These are phyloP conservation scores for Pythium coloratum DNA, from an alignment of 352 stramenopile genomes.

Conservation along the genomic window DNA sequence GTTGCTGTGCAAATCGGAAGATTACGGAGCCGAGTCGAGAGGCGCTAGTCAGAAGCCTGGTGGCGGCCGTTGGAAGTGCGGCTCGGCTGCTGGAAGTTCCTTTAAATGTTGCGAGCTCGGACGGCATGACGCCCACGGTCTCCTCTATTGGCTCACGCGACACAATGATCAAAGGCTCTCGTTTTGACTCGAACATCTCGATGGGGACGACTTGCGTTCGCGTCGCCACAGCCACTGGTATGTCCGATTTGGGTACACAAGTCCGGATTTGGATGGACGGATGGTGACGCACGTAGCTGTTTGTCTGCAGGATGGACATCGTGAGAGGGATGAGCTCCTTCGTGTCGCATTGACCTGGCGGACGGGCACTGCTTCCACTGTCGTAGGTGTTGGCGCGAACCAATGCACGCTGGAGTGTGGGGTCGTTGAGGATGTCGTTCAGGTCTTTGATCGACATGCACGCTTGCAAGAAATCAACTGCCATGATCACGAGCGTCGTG, in stretches of 20 bases:
- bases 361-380: no score
- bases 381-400: no score
- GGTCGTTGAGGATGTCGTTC: conserved; percentile 14
- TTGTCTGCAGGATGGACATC: conserved; percentile 3
- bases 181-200: no score
- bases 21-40: neutral
- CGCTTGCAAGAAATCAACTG: conserved; percentile 20
- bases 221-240: neutral
- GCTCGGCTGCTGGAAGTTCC: neutral
- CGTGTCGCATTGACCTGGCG: neutral
- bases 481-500: conserved; percentile 26
- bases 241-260: neutral
- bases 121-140: no score
- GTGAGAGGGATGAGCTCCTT: conserved; percentile 9
- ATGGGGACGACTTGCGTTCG: neutral
- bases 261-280: conserved; percentile 10
- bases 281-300: neutral
- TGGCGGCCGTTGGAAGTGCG: neutral
- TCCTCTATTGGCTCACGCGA: no score
- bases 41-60: neutral
- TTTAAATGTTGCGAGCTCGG: no score
- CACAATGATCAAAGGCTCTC: no score
- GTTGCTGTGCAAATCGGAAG: neutral
- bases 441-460: conserved; percentile 26
- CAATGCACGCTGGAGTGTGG: neutral